Conservation (phyloP, 2,329 filamentous ascomycete species). For the Xylaria hypoxylon region DNA sequence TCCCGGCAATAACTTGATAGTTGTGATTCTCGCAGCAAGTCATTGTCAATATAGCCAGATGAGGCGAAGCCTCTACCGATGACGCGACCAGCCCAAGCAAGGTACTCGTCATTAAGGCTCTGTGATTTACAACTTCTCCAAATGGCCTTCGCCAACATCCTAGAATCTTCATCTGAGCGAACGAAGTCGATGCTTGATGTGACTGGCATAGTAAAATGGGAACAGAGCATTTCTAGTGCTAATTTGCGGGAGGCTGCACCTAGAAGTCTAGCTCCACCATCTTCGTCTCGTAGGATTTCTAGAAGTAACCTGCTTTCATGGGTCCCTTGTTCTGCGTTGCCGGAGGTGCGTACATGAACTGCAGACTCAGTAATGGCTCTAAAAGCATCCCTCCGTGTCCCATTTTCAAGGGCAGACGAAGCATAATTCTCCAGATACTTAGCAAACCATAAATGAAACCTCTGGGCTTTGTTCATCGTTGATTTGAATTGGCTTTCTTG, state of each 20-base stretch:
- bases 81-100: conserved; percentile 86
- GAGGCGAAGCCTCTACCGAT: conserved; percentile 86
- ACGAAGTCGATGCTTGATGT: conserved; percentile 74
- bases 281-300: conserved; percentile 82
- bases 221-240: conserved; percentile 79
- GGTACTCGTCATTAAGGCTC: conserved; percentile 74
- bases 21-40: conserved; percentile 70
- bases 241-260: conserved; percentile 76
- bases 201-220: conserved; percentile 74
- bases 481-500: conserved; percentile 84
- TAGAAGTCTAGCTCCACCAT: conserved; percentile 71
- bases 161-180: conserved; percentile 72
- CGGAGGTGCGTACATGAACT: conserved; percentile 72
- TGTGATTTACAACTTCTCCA: conserved; percentile 80
- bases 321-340: conserved; percentile 75
- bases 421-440: conserved; percentile 74
- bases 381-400: conserved; percentile 68
- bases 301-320: conserved; percentile 84
- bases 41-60: conserved; percentile 73
- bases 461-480: conserved; percentile 79
- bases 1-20: conserved; percentile 63
- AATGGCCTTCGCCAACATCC: conserved; percentile 72
- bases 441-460: conserved; percentile 83
- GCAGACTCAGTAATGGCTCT: conserved; percentile 76
- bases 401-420: conserved; percentile 63